These are phyloP conservation scores for Meyerozyma elateridarum DNA, from an alignment of 1,139 yeast species.

Conservation along the genomic window DNA sequence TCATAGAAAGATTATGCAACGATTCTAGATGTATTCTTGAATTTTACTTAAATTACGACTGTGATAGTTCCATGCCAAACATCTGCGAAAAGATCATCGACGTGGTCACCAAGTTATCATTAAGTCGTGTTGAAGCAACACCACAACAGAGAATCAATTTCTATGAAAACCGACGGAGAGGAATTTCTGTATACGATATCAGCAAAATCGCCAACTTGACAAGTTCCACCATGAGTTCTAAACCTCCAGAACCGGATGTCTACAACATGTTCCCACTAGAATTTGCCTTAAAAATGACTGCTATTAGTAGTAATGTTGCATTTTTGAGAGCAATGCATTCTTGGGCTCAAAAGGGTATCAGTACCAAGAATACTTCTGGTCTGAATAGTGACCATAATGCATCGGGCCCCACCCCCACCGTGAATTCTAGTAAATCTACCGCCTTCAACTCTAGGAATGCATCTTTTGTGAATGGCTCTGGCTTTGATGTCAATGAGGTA, in stretches of 20 bases:
- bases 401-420: constrained; percentile 21
- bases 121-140: constrained; percentile 68
- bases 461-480: constrained; percentile 25
- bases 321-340: constrained; percentile 74
- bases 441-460: constrained; percentile 28
- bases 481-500: constrained; percentile 25
- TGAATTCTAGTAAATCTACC: constrained; percentile 34
- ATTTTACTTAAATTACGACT: constrained; percentile 90
- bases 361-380: constrained; percentile 6
- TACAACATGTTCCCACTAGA: constrained; percentile 62
- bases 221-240: constrained; percentile 58
- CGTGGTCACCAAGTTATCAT: constrained; percentile 68
- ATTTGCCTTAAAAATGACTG: constrained; percentile 76
- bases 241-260: constrained; percentile 59
- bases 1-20: constrained; percentile 74
- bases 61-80: constrained; percentile 81
- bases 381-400: constrained; percentile 8
- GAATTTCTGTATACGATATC: constrained; percentile 71
- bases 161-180: constrained; percentile 54
- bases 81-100: constrained; percentile 80
- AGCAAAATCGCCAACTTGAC: constrained; percentile 72
- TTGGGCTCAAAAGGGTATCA: constrained; percentile 81
- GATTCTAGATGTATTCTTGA: constrained; percentile 92
- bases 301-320: constrained; percentile 78
- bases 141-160: constrained; percentile 64